Conservation (phyloP, 257 asterid species). For the Solanum acaule region DNA sequence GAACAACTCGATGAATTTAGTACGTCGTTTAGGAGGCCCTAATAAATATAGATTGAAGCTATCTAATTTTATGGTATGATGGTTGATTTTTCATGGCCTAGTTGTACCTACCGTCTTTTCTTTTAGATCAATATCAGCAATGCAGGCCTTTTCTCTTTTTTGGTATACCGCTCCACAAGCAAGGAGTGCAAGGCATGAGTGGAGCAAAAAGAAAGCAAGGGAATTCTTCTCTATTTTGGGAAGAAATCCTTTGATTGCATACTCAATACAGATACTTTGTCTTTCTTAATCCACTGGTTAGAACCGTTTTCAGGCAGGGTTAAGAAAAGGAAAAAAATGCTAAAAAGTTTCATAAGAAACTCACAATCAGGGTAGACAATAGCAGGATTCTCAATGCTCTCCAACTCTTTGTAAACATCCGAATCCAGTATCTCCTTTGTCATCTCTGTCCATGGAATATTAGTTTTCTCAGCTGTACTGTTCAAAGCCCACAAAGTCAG, state of each 20-base stretch:
- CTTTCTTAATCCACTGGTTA: not conserved
- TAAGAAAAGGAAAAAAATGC: not conserved
- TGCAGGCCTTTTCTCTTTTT: not conserved
- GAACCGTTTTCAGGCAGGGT: no score
- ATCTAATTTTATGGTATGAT: not conserved
- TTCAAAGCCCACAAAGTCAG: constrained; percentile 3
- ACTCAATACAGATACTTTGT: not conserved
- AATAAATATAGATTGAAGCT: not conserved
- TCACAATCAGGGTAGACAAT: constrained; percentile 85
- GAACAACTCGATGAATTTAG: not conserved
- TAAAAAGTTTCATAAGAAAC: not conserved
- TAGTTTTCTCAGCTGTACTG: constrained; percentile 96
- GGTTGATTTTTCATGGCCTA: not conserved
- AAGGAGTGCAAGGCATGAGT: not conserved
- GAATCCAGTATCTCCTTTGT: constrained; percentile 73
- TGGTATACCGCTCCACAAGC: not conserved
- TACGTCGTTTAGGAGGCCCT: not conserved
- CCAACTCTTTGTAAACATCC: constrained; percentile 71
- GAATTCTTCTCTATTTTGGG: not conserved
- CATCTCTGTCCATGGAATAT: constrained; percentile 93
- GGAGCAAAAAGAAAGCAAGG: not conserved
- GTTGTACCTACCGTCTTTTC: not conserved
- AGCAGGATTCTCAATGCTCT: constrained; percentile 48
- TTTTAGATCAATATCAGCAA: not conserved
- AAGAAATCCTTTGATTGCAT: not conserved